Base-by-base conservation (phyloP, 2,329 filamentous ascomycete species). In the Cercospora berteroae region DNA sequence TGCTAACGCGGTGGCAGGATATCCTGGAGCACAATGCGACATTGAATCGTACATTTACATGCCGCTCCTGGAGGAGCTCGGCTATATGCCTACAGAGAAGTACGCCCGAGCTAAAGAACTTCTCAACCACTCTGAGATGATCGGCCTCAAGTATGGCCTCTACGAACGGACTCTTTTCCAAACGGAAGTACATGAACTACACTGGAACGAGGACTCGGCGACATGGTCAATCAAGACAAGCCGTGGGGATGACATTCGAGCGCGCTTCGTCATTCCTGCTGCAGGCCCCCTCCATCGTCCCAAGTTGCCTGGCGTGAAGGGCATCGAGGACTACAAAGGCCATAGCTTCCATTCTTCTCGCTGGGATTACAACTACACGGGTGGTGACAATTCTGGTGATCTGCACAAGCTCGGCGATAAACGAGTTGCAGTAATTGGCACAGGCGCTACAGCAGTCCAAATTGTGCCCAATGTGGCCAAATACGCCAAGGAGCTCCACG, bases 11-110 rank as follows among this genome's bases (percentile, higher is more conserved):
- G n/a, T 1, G 9, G 10, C 31, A 57, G 61, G 61, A 4, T 83
- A 83, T 57, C 81, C 82, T 12, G 82, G 82, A 3, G 81, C 81
- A n/a, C 77, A 81, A 48, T 81, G 82, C 60, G 83, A 84, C 64
- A 81, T 81, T 0, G 81, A 84, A 70, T 79, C 79, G 1, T 78
- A 81, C n/a, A 80, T 80, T 0, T 85, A 85, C 70, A 76, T 75
- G 59, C 81, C 82, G 58, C 79, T 79, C 10, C 81, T 82, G 67
- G 80, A 80, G 20, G 67, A 81, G 4, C 74, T 82, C 13, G 76
- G 81, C 44, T 83, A 81, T 78, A 70, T 78, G 64, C 82, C 80
- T 59, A 77, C 75, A 5, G 77, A 79, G 42, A 76, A 77, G 33
- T 78, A 76, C 52, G 74, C 76, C 10, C 68, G 70, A 9, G 74